Percentiles rank a stretch among this genome's conserved stretches.
Evolutionary conservation across 768 basidiomycete genomes (phyloP).

Genomic region (Grammothele lineata): DNA sequence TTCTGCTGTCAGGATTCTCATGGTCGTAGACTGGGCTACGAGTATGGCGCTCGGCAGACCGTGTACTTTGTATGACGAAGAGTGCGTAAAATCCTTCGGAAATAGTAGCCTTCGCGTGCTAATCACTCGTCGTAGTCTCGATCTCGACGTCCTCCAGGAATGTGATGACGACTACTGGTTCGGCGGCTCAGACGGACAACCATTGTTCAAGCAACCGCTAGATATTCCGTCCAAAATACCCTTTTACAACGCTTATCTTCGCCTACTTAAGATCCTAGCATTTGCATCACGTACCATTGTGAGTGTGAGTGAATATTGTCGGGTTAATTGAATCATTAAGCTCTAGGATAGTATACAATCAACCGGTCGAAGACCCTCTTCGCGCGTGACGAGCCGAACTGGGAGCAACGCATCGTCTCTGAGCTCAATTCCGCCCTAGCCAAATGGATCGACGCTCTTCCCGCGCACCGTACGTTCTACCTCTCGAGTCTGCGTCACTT

Average conservation of each 20-base stretch:
- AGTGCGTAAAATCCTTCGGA: constrained; percentile 36
- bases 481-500: constrained; percentile 16
- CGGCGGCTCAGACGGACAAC: constrained; percentile 36
- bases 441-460: constrained; percentile 70
- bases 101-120: not conserved
- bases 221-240: constrained; percentile 51
- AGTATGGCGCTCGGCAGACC: constrained; percentile 60
- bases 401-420: constrained; percentile 61
- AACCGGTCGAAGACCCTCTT: constrained; percentile 55
- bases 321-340: not conserved
- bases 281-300: constrained; percentile 62
- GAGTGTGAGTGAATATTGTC: constrained; percentile 16
- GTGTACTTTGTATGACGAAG: constrained; percentile 64
- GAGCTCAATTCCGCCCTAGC: constrained; percentile 75
- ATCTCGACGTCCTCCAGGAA: constrained; percentile 56
- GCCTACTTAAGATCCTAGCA: constrained; percentile 57
- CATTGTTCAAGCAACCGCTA: constrained; percentile 59
- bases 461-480: constrained; percentile 41
- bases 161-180: constrained; percentile 72
- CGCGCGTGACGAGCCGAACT: constrained; percentile 46
- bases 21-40: constrained; percentile 27
- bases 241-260: constrained; percentile 49
- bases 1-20: constrained; percentile 23
- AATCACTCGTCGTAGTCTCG: constrained; percentile 39
- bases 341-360: constrained; percentile 57